Evolutionary conservation across 257 asterid genomes (phyloP), one percentile per base, ranked within the genome.

Genomic region (Parsonsia alboflavescens): DNA sequence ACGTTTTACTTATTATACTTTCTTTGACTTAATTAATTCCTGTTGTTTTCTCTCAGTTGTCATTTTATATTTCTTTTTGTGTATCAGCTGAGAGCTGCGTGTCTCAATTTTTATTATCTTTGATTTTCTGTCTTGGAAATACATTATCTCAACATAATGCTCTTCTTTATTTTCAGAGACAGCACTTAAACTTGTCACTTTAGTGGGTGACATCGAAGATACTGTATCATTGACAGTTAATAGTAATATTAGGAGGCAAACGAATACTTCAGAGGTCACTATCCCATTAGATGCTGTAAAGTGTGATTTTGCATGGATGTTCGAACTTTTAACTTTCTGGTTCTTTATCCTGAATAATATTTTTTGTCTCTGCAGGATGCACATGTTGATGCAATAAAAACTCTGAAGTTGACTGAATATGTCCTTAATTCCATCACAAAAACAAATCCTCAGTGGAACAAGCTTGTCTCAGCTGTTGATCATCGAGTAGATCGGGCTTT

Each of bases 401-500:
- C 86, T 61, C 88, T 94, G 72, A 94, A 82, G 82, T 76, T 67
- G 82, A 80, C 89, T 13, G 99, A 94, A 87, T 93, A 86, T 28
- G 76, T 87, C 67, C 91, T 94, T 63, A 80, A 80, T 79, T 88
- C 88, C 45, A 88, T 92, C 33, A 77, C 84, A 68, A 92, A 90
- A 86, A 77, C 71, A 9, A 88, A 87, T 82, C 99, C 99, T 50
- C 96, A 85, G 80, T 95, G 99, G 98, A 75, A 67, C 74, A 86
- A 84, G 11, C 98, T 95, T 75, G 88, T 90, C 77, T 85, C 97
- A 73, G 97, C 97, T 17, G 98, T 88, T 79, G 99, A 95, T 84
- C 96, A 95, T 84, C 88, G 99, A 86, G 88, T 92, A 65, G 99
- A 95, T 85, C 86, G 98, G 81, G 96, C 96, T 80, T 85, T 92